A percentile compares a stretch with the other conserved stretches of the same genome.
phyloP scores from a whole-genome alignment of 192 early-diverging fungal genomes.

The Umbelopsis isabellina region DNA sequence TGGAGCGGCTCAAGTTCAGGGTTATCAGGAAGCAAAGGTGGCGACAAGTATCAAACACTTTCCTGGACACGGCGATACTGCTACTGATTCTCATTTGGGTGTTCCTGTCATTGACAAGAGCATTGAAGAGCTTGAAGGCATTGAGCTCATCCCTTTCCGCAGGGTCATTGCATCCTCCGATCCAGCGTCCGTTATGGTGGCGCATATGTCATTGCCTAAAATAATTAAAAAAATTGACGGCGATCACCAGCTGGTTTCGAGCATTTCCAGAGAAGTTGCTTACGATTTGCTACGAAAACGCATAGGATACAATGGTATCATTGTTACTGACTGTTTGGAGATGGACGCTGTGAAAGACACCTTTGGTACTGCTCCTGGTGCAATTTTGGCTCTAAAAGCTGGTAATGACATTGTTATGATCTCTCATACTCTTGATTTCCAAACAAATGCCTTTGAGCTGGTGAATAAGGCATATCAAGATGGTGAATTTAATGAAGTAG shows the following conservation, averaged over 20 bases:
- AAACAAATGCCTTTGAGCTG: constrained; percentile 27
- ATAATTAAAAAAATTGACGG: constrained; percentile 30
- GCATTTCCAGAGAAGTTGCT: constrained; percentile 38
- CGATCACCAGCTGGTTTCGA: constrained; percentile 15
- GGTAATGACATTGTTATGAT: constrained; percentile 45
- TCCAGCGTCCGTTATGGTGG: constrained; percentile 40
- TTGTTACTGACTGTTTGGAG: constrained; percentile 45
- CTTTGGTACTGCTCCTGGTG: constrained; percentile 30
- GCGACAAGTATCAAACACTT: constrained; percentile 46
- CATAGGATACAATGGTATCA: constrained; percentile 37
- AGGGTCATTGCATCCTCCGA: constrained; percentile 27
- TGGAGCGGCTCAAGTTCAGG: constrained; percentile 36
- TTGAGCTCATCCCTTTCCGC: constrained; percentile 38
- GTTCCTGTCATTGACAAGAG: constrained; percentile 44
- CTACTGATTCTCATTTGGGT: constrained; percentile 43
- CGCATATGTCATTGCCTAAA: constrained; percentile 38
- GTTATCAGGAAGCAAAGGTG: constrained; percentile 28
- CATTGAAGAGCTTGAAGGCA: constrained; percentile 32
- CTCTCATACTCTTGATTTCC: constrained; percentile 38
- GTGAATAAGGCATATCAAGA: constrained; percentile 19
- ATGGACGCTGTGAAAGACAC: constrained; percentile 46
- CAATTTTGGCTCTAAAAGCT: constrained; percentile 36
- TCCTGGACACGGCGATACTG: constrained; percentile 46
- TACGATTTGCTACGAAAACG: constrained; percentile 31
- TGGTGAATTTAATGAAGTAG: constrained; percentile 14